Conservation (phyloP, 2,329 filamentous ascomycete genomes). For the Beauveria australis region DNA sequence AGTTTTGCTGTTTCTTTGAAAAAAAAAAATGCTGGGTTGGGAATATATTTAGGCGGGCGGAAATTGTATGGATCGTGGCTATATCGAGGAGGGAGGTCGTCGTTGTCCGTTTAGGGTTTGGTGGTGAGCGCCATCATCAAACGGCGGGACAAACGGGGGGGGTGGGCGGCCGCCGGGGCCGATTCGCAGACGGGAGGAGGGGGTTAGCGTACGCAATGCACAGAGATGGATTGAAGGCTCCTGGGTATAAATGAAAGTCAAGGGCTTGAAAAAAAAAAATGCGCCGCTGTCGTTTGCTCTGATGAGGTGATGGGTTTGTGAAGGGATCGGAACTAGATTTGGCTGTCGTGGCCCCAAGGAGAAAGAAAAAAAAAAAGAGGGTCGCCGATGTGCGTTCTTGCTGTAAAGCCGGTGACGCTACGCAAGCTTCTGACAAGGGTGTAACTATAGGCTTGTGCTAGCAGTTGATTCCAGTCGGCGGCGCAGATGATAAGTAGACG, state of each 20-base stretch:
- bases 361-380: neutral
- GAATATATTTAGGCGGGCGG: neutral
- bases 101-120: neutral
- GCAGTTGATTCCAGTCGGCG: neutral
- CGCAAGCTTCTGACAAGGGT: neutral
- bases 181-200: neutral
- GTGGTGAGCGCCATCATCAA: neutral
- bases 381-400: neutral
- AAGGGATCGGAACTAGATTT: neutral
- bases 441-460: neutral
- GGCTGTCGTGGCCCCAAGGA: conserved; percentile 2
- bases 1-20: neutral
- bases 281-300: neutral
- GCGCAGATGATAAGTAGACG: too few species aligned
- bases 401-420: neutral
- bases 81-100: neutral
- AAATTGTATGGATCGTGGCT: neutral
- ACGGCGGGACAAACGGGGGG: neutral
- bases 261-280: neutral
- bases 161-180: too few species aligned
- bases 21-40: neutral
- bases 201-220: too few species aligned
- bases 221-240: neutral
- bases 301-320: neutral
- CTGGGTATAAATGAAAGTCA: conserved; percentile 8